Evolutionary conservation across 208 protist species (phyloP), one percentile per base, ranked within the genome.

Genomic region (Acanthamoeba sp.): DNA sequence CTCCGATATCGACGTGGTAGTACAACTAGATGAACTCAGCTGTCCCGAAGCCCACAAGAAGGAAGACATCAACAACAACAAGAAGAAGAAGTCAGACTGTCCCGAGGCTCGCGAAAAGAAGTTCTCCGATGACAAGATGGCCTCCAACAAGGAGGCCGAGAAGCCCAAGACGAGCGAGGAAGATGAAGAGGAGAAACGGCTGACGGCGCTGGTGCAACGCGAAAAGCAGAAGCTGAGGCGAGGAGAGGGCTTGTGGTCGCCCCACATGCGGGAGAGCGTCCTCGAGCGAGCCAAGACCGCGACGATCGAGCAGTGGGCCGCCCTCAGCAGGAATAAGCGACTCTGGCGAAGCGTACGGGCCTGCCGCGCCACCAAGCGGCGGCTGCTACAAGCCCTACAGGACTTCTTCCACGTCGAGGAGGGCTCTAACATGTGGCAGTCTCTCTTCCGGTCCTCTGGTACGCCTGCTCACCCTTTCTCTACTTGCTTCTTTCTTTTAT

Each of bases 331-430:
- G 9, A 76, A 76, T 32, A 76, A 76, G 66, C 66, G 66, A 0
- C 32, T 76, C 29, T 76, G 66, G 66, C 66, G 34, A 9, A 76
- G 66, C 34, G 66, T 76, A 20, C n/a, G 34, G 0, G 66, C 5
- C 16, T 76, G 66, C n/a, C 66, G 14, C 3, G n/a, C 16, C 14
- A 76, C 66, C 66, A 76, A 76, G 66, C 24, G 34, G 32, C 12
- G n/a, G n/a, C 34, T 76, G 32, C 16, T 34, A 10, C 29, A 40
- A 36, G 66, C n/a, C 14, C 24, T 76, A 6, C 66, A 40, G 24
- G 32, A 76, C 66, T 76, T 76, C 29, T 76, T 76, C 66, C 66
- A 12, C 66, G 12, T 76, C 34, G 66, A 76, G 7, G 66, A 76
- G n/a, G 66, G n/a, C 16, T 0, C 66, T 7, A 32, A 24, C 57